Evolutionary conservation across 2,329 filamentous ascomycete species (phyloP).

Genomic region (Dactylellina sp.): DNA sequence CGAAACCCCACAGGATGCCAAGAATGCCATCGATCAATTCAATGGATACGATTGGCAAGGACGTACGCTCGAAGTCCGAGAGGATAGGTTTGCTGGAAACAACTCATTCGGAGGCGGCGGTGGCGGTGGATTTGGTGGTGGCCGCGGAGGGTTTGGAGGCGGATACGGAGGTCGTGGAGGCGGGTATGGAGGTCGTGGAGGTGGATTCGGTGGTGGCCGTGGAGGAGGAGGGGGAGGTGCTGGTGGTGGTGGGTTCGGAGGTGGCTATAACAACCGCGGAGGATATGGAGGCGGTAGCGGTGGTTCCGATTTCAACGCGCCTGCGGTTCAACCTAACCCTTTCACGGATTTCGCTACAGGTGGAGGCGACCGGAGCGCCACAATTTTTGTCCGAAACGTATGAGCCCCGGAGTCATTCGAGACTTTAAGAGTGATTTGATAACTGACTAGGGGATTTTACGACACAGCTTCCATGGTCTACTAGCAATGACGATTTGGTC

Average conservation of each 20-base stretch:
- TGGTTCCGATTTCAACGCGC: conserved; percentile 67
- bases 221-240: conserved; percentile 63
- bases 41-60: conserved; percentile 99
- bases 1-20: conserved; percentile 92
- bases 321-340: conserved; percentile 77
- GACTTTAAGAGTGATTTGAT: conserved; percentile 58
- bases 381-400: conserved; percentile 97
- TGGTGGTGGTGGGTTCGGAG: conserved; percentile 60
- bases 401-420: conserved; percentile 65
- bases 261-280: too few species aligned
- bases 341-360: conserved; percentile 94
- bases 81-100: conserved; percentile 87
- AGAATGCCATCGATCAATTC: conserved; percentile 95
- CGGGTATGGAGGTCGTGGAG: conserved; percentile 63
- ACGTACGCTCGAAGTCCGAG: conserved; percentile 89
- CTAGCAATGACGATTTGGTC: conserved; percentile 95
- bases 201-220: conserved; percentile 65
- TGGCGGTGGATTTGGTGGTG: conserved; percentile 65
- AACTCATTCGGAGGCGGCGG: conserved; percentile 65
- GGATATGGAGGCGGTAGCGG: conserved; percentile 63
- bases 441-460: conserved; percentile 59
- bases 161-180: conserved; percentile 71
- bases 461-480: conserved; percentile 95
- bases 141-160: conserved; percentile 61
- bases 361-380: conserved; percentile 83